phyloP scores from a whole-genome alignment of 2,329 filamentous ascomycete genomes.

The Hypoxylon sp. region DNA sequence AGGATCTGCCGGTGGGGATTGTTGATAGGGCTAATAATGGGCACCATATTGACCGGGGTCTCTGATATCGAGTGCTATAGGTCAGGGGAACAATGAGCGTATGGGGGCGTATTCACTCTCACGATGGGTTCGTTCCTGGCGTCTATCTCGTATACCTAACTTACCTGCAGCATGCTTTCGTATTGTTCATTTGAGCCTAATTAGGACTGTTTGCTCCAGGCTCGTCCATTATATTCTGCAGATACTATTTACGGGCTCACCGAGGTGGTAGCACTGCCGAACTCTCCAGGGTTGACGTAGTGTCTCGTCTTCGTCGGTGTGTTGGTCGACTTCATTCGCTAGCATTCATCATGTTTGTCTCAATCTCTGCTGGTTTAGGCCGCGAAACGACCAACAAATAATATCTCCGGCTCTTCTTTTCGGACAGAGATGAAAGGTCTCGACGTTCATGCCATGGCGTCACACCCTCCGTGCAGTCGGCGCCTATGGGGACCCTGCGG shows the following conservation, averaged over 20 bases:
- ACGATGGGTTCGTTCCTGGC: constrained; percentile 11
- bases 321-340: constrained; percentile 8
- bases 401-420: constrained; percentile 12
- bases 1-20: constrained; percentile 21
- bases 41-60: constrained; percentile 22
- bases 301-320: background rate
- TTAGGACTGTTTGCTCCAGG: background rate
- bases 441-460: constrained; percentile 29
- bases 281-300: background rate
- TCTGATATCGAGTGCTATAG: constrained; percentile 22
- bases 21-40: constrained; percentile 22
- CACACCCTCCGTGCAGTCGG: constrained; percentile 16
- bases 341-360: constrained; percentile 10
- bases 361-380: constrained; percentile 7
- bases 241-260: background rate
- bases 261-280: constrained; percentile 1
- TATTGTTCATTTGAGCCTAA: constrained; percentile 5
- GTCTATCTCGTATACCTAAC: constrained; percentile 6
- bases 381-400: constrained; percentile 25
- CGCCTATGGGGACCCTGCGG: constrained; percentile 21
- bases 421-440: constrained; percentile 27
- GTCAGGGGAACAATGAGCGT: background rate
- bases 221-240: background rate
- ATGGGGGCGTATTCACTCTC: background rate
- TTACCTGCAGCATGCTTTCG: constrained; percentile 6